A percentile compares a stretch with the other conserved stretches of the same genome.
Conservation (phyloP, 1,284 basidiomycete genomes). For the Ceratobasidium sp. region DNA sequence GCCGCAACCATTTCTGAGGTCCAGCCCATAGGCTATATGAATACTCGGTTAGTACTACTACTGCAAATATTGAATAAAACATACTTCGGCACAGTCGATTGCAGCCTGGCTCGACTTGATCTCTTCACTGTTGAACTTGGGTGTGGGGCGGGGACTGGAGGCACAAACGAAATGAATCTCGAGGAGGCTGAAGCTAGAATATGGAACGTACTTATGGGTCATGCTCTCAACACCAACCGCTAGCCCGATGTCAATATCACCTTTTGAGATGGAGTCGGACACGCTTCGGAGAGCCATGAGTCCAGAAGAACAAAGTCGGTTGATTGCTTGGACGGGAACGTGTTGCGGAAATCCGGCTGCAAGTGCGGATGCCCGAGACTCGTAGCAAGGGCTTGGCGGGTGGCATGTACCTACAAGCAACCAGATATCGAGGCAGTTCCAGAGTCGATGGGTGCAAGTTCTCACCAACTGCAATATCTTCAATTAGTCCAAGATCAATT, state of each 20-base stretch:
- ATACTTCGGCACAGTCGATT: slow-evolving; percentile 78
- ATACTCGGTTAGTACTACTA: neutral
- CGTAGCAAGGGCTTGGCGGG: slow-evolving; percentile 76
- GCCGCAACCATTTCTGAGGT: slow-evolving; percentile 88
- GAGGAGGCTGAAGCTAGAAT: neutral
- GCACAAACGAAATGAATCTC: neutral
- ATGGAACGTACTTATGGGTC: slow-evolving; percentile 72
- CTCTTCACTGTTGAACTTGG: slow-evolving; percentile 68
- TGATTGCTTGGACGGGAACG: slow-evolving; percentile 82
- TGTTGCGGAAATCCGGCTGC: slow-evolving; percentile 82
- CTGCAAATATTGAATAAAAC: neutral
- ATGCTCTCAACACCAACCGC: slow-evolving; percentile 88
- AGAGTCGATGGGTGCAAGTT: neutral
- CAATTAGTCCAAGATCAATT: slow-evolving; percentile 69
- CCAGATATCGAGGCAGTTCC: neutral
- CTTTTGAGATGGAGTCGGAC: slow-evolving; percentile 78
- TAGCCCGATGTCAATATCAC: slow-evolving; percentile 72
- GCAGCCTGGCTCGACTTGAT: slow-evolving; percentile 61
- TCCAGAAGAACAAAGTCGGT: slow-evolving; percentile 85
- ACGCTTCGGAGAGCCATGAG: slow-evolving; percentile 85
- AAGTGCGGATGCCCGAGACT: slow-evolving; percentile 80
- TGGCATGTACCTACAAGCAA: slow-evolving; percentile 74
- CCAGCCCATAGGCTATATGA: slow-evolving; percentile 87
- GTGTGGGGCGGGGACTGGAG: slow-evolving; percentile 77
- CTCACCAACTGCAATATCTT: slow-evolving; percentile 84